A percentile compares a stretch with the other conserved stretches of the same genome.
These are phyloP conservation scores for Xylaria longipes DNA, from an alignment of 495 filamentous ascomycete species.

Conservation along the genomic window DNA sequence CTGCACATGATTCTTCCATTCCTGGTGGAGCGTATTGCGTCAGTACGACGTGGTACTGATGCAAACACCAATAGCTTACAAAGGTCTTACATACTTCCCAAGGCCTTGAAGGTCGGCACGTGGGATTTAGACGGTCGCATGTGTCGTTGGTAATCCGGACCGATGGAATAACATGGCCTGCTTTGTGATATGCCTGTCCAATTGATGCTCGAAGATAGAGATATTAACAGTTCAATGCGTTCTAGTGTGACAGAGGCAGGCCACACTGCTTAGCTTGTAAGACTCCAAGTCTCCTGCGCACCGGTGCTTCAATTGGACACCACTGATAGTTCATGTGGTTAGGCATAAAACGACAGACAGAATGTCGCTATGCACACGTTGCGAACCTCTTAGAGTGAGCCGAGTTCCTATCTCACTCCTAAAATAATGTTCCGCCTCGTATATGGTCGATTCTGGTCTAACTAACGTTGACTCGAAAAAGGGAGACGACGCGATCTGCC, in stretches of 20 bases:
- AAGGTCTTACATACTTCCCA: conserved; percentile 16
- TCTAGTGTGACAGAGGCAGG: conserved; percentile 63
- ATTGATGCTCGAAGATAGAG: conserved; percentile 20
- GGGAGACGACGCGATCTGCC: conserved; percentile 55
- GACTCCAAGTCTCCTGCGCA: conserved; percentile 23
- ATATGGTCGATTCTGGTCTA: conserved; percentile 16
- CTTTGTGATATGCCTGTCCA: conserved; percentile 5
- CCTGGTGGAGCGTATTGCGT: conserved; percentile 31
- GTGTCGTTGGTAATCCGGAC: conserved; percentile 12
- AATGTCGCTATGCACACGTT: conserved; percentile 70
- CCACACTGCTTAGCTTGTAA: conserved; percentile 71
- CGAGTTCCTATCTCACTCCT: background rate
- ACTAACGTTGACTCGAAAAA: conserved; percentile 31
- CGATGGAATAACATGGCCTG: conserved; percentile 3
- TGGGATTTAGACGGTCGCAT: conserved; percentile 16
- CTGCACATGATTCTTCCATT: conserved; percentile 8
- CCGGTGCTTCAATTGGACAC: conserved; percentile 5
- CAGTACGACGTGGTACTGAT: conserved; percentile 50
- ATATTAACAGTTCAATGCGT: conserved; percentile 23
- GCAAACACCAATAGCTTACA: conserved; percentile 22
- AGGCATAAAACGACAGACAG: conserved; percentile 70
- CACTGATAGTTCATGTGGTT: conserved; percentile 23
- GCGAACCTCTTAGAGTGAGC: conserved; percentile 73
- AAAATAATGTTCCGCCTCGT: background rate
- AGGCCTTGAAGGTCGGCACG: conserved; percentile 26